These are phyloP conservation scores for Arthroderma sp. DNA, from an alignment of 2,329 filamentous ascomycete genomes.

Conservation along the genomic window DNA sequence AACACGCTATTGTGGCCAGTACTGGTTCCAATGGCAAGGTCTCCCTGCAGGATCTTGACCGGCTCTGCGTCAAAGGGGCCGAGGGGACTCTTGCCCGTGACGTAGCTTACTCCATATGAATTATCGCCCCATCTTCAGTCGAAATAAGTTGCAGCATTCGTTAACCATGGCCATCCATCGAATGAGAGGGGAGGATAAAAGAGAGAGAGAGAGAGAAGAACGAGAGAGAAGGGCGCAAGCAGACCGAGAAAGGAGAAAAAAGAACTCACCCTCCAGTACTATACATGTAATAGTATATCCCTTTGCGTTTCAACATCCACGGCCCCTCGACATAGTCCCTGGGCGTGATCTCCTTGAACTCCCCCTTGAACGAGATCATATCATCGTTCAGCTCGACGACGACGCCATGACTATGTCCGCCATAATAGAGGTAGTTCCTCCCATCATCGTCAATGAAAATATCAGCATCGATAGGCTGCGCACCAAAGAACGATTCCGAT, in stretches of 20 bases:
- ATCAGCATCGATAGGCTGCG: slow-evolving; percentile 39
- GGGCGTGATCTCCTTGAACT: slow-evolving; percentile 38
- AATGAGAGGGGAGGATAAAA: not conserved
- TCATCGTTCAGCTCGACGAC: slow-evolving; percentile 35
- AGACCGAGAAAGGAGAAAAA: not conserved
- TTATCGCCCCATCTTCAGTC: slow-evolving; percentile 34
- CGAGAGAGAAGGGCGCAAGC: not conserved
- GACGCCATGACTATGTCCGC: slow-evolving; percentile 34
- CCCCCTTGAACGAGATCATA: slow-evolving; percentile 36
- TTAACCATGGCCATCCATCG: not conserved
- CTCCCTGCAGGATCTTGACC: slow-evolving; percentile 27
- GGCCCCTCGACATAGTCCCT: slow-evolving; percentile 36
- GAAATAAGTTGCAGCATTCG: not conserved
- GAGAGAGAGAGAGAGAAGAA: not conserved
- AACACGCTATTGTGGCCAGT: slow-evolving; percentile 36
- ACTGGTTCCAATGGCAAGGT: slow-evolving; percentile 21
- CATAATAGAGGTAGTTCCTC: slow-evolving; percentile 36
- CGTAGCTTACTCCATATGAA: slow-evolving; percentile 37
- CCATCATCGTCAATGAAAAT: slow-evolving; percentile 35
- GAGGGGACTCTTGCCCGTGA: slow-evolving; percentile 30
- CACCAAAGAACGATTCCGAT: slow-evolving; percentile 35
- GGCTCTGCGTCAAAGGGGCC: slow-evolving; percentile 33
- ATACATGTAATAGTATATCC: slow-evolving; percentile 37
- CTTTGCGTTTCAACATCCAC: slow-evolving; percentile 35
- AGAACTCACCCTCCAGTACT: slow-evolving; percentile 29